Base-by-base conservation (phyloP, 2,329 filamentous ascomycete genomes). In the Hymenoscyphus albidus region DNA sequence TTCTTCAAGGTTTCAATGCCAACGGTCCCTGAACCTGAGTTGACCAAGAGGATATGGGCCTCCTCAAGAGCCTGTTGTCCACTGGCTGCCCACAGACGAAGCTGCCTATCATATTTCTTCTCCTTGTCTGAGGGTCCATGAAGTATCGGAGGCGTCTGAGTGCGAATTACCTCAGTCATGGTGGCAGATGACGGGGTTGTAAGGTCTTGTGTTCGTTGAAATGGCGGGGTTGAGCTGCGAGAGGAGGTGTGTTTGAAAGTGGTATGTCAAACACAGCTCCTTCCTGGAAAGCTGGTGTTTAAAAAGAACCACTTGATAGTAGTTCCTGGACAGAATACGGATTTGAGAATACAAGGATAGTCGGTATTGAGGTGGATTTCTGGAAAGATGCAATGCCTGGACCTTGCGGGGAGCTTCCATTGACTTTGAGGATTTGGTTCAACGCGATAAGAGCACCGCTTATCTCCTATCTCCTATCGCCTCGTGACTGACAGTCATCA, bases 1-100 rank as follows among this genome's bases (percentile, higher is more conserved):
- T 99, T 99, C 82, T 99, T 99, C 67, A 99, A 83, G 0, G 93
- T 88, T 78, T 99, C 95, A 13, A 96, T 84, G 14, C 93, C 95
- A 40, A 93, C 91, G 1, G 93, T 91, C 10, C 94, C 94, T n/a
- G 89, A 80, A 1, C 92, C 90, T 0, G 90, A 91, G 77, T 97
- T 97, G 66, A 99, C 81, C 5, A 99, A 83, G 13, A 98, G 85
- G n/a, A 99, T 88, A 70, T 96, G 91, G 27, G 95, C 91, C 64
- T 92, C 87, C 77, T 99, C 96, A 1, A 99, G 83, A 16, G 93
- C 94, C 70, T 89, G 85, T 76, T 99, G 95, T 18, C 95, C 95
- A 60, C 87, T 92, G 54, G 94, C 93, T 67, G 93, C 96, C 95
- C 95, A 99, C 14, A 99, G 81, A 62, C 96, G 89, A 51, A 99